Evolutionary conservation across 2,329 filamentous ascomycete genomes (phyloP).

Genomic region (Aureobasidium mangrovei): DNA sequence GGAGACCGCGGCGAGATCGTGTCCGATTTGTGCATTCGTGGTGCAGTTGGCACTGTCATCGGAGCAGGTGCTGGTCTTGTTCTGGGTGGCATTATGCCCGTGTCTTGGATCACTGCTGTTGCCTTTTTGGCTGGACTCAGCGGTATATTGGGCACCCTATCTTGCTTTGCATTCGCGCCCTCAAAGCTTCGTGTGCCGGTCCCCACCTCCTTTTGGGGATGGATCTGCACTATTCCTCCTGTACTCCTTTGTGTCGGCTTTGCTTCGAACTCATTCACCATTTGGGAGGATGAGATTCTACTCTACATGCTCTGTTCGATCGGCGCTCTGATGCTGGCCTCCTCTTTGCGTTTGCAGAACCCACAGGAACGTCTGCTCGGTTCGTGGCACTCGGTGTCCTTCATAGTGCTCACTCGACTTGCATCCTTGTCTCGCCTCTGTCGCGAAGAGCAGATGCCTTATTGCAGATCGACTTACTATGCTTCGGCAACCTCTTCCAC

Average conservation of each 20-base stretch:
- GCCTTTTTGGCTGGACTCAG: slow-evolving; percentile 34
- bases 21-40: slow-evolving; percentile 43
- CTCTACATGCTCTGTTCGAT: slow-evolving; percentile 88
- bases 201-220: slow-evolving; percentile 79
- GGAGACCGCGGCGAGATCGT: slow-evolving; percentile 47
- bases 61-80: slow-evolving; percentile 25
- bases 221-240: slow-evolving; percentile 71
- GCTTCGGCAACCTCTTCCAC: slow-evolving; percentile 85
- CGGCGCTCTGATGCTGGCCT: slow-evolving; percentile 63
- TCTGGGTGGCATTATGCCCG: slow-evolving; percentile 22
- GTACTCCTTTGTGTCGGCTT: slow-evolving; percentile 87
- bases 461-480: slow-evolving; percentile 92
- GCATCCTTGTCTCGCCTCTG: slow-evolving; percentile 87
- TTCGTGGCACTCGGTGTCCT: slow-evolving; percentile 75
- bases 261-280: slow-evolving; percentile 95
- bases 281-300: slow-evolving; percentile 95
- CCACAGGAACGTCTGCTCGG: slow-evolving; percentile 63
- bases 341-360: slow-evolving; percentile 64
- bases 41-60: slow-evolving; percentile 30
- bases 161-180: slow-evolving; percentile 34
- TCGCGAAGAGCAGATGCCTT: slow-evolving; percentile 97
- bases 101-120: slow-evolving; percentile 31
- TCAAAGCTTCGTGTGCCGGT: slow-evolving; percentile 44
- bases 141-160: slow-evolving; percentile 31
- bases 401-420: slow-evolving; percentile 67